These are phyloP conservation scores for Abrus precatorius DNA, from an alignment of 306 rosid species.

Conservation along the genomic window DNA sequence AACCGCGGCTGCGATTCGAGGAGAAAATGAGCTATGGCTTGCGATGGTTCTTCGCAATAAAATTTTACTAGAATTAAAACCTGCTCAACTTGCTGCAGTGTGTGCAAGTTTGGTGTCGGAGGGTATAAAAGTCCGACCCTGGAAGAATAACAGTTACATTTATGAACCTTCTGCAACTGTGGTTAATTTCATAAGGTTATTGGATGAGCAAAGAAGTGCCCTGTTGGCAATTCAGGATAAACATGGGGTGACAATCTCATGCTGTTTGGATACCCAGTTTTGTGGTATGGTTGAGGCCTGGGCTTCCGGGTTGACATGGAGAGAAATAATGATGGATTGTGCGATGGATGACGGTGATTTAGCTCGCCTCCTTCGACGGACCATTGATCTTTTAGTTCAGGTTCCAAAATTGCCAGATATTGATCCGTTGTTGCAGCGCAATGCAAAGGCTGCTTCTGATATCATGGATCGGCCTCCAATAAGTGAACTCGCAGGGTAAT, in stretches of 20 bases:
- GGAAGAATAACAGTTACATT: constrained; percentile 76
- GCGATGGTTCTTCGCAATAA: constrained; percentile 93
- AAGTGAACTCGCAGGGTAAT: constrained; percentile 88
- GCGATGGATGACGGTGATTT: constrained; percentile 99
- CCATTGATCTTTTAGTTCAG: constrained; percentile 88
- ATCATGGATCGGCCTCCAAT: constrained; percentile 97
- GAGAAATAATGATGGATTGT: constrained; percentile 97
- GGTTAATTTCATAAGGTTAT: constrained; percentile 52
- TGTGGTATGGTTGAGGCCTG: constrained; percentile 99
- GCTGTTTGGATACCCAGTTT: constrained; percentile 88
- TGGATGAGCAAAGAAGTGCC: constrained; percentile 75
- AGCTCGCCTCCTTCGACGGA: constrained; percentile 90
- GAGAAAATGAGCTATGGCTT: constrained; percentile 98
- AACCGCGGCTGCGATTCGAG: constrained; percentile 94
- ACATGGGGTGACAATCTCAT: constrained; percentile 72
- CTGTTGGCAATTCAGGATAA: constrained; percentile 76
- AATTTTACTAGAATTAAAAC: constrained; percentile 73
- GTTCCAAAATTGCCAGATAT: constrained; percentile 91
- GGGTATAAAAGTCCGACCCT: constrained; percentile 91
- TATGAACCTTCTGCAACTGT: constrained; percentile 79
- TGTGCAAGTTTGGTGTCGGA: constrained; percentile 85
- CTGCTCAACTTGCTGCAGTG: constrained; percentile 89
- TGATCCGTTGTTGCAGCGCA: constrained; percentile 75
- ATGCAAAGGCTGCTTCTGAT: constrained; percentile 80
- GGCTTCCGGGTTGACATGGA: constrained; percentile 98